Evolutionary conservation across 2,329 filamentous ascomycete genomes (phyloP).

Genomic region (Ophiocordyceps camponoti-leonardi): DNA sequence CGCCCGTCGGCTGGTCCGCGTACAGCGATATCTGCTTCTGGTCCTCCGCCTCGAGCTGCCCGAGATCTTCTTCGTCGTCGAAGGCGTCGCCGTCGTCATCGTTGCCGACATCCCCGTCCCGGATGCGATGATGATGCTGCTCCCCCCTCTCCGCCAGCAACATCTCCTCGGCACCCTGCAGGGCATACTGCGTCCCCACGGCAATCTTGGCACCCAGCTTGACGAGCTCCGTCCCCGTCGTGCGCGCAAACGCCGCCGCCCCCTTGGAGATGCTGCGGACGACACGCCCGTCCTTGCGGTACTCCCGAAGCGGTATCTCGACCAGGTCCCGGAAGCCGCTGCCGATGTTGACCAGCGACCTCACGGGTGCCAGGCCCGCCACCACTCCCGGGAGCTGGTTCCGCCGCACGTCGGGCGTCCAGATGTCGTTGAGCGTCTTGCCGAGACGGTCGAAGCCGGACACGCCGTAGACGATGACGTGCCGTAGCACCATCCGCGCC

Average conservation of each 20-base stretch:
- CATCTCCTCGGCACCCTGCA: constrained; percentile 76
- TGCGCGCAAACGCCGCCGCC: constrained; percentile 75
- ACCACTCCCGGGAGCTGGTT: constrained; percentile 84
- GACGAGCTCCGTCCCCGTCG: constrained; percentile 85
- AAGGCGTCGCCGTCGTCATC: constrained; percentile 47
- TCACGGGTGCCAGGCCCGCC: constrained; percentile 76
- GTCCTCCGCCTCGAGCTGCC: constrained; percentile 42
- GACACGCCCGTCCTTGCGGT: constrained; percentile 82
- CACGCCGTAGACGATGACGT: constrained; percentile 84
- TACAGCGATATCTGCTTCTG: constrained; percentile 76
- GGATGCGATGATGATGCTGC: constrained; percentile 5
- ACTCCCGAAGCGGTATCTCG: constrained; percentile 79
- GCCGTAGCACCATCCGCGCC: constrained; percentile 68
- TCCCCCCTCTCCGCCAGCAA: constrained; percentile 34
- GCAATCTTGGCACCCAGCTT: constrained; percentile 88
- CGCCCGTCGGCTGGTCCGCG: constrained; percentile 80
- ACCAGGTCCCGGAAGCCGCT: constrained; percentile 75
- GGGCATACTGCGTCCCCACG: constrained; percentile 82
- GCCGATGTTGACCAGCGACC: constrained; percentile 79
- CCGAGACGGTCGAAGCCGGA: constrained; percentile 82
- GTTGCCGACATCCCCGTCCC: constrained; percentile 17
- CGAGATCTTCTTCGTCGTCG: constrained; percentile 46
- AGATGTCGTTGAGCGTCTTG: constrained; percentile 82
- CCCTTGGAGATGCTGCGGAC: constrained; percentile 87
- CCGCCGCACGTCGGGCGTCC: constrained; percentile 81